A percentile compares a stretch with the other conserved stretches of the same genome.
Conservation (phyloP, 2,329 filamentous ascomycete genomes). For the Aspergillus texensis region DNA sequence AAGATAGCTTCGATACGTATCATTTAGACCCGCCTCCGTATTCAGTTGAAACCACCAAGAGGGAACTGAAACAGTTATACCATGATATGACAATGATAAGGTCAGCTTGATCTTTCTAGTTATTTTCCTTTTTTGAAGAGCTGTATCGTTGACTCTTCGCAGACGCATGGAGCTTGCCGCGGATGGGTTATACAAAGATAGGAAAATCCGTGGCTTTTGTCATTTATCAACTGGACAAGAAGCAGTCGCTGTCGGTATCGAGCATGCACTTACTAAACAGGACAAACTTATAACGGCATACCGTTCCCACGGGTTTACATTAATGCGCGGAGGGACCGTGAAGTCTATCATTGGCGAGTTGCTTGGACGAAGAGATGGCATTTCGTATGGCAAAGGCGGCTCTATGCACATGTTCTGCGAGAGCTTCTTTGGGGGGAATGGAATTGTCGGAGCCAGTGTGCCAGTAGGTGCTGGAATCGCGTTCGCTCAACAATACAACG, state of each 20-base stretch:
- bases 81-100: slow-evolving; percentile 89
- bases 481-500: slow-evolving; percentile 90
- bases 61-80: slow-evolving; percentile 95
- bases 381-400: slow-evolving; percentile 94
- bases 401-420: slow-evolving; percentile 99
- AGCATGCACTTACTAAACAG: slow-evolving; percentile 83
- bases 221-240: slow-evolving; percentile 96
- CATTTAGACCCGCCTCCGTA: slow-evolving; percentile 92
- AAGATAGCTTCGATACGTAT: slow-evolving; percentile 98
- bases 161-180: slow-evolving; percentile 98
- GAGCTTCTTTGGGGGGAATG: slow-evolving; percentile 95
- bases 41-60: slow-evolving; percentile 87
- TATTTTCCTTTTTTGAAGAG: neutral
- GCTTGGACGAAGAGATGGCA: slow-evolving; percentile 87
- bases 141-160: slow-evolving; percentile 7
- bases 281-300: slow-evolving; percentile 96
- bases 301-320: slow-evolving; percentile 93
- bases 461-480: slow-evolving; percentile 92
- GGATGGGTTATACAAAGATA: slow-evolving; percentile 97
- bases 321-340: slow-evolving; percentile 88
- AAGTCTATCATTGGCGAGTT: slow-evolving; percentile 92
- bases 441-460: slow-evolving; percentile 96
- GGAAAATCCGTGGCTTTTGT: slow-evolving; percentile 98
- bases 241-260: slow-evolving; percentile 92
- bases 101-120: slow-evolving; percentile 54